phyloP scores from a whole-genome alignment of 2,329 filamentous ascomycete genomes.

The Botryotinia convoluta region DNA sequence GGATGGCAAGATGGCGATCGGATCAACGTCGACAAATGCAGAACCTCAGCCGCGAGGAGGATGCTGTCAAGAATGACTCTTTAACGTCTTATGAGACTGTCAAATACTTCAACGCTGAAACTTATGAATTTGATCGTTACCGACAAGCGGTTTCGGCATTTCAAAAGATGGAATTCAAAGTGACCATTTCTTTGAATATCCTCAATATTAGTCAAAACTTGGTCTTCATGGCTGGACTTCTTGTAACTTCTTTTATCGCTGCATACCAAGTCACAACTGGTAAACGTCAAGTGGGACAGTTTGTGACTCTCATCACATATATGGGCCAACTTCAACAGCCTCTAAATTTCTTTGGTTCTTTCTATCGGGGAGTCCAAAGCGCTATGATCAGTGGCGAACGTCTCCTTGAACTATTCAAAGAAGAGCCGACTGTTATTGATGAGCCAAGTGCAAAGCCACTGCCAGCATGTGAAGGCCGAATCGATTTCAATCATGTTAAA shows the following conservation, averaged over 20 bases:
- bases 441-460: conserved; percentile 62
- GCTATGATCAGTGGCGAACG: conserved; percentile 97
- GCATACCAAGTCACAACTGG: conserved; percentile 74
- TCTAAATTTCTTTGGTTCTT: conserved; percentile 87
- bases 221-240: conserved; percentile 74
- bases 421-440: conserved; percentile 88
- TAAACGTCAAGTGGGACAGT: conserved; percentile 64
- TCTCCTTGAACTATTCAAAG: conserved; percentile 93
- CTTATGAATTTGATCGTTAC: conserved; percentile 74
- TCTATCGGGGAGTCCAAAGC: conserved; percentile 93
- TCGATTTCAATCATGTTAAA: conserved; percentile 82
- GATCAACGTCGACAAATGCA: conserved; percentile 92
- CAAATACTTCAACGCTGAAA: conserved; percentile 85
- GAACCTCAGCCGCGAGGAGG: conserved; percentile 90
- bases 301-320: conserved; percentile 72
- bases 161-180: conserved; percentile 72
- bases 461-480: conserved; percentile 70
- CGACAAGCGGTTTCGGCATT: conserved; percentile 67
- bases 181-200: conserved; percentile 71
- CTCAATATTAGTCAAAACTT: conserved; percentile 81
- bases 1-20: conserved; percentile 89
- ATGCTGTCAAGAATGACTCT: conserved; percentile 97
- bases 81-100: conserved; percentile 98
- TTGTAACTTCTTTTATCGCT: conserved; percentile 69
- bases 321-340: conserved; percentile 77